Evolutionary conservation across 768 basidiomycete species (phyloP), one percentile per base, ranked within the genome.

Genomic region (Boletellus ananas): DNA sequence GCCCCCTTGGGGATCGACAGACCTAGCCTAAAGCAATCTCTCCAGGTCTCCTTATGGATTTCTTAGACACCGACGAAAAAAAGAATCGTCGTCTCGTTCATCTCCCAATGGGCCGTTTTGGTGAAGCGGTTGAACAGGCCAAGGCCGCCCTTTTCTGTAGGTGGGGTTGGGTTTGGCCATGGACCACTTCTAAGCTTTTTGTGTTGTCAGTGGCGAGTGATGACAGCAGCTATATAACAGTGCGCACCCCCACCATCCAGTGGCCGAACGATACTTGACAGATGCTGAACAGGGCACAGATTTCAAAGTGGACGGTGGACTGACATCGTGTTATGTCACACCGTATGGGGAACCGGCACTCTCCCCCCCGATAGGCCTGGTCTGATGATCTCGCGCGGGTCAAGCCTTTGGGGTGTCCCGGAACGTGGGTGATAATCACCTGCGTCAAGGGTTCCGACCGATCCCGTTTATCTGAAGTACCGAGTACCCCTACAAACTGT

Each of bases 11-110:
- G 29, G 40, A 47, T 25, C 20, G 25, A 20, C 3, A 18, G 34
- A 23, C 2, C 46, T 44, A 6, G 49, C 16, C 16, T 33, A 21
- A 23, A 35, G 43, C 9, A 20, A 20, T 34, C 4, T 3, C 36
- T 23, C n/a, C 63, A 94, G 92, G 94, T 34, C 83, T 99, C 40
- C 78, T 99, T 25, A 99, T 99, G 96, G 87, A 98, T 70, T 99
- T 95, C 79, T 80, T 99, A 63, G 82, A 98, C 70, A 97, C 96
- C 17, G 76, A 85, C 39, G 96, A 99, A 77, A 98, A 98, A 74
- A 83, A 87, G 51, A 83, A 97, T 38, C 84, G 96, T 25, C 80
- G 96, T 40, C 65, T 97, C 65, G 84, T 92, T 18, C 92, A 94
- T 59, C 80, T 95, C 14, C 95, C 94, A 1, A 92, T 96, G 91